Evolutionary conservation across 116 monocot genomes (phyloP).

Genomic region (Papilionanthe hybrid): DNA sequence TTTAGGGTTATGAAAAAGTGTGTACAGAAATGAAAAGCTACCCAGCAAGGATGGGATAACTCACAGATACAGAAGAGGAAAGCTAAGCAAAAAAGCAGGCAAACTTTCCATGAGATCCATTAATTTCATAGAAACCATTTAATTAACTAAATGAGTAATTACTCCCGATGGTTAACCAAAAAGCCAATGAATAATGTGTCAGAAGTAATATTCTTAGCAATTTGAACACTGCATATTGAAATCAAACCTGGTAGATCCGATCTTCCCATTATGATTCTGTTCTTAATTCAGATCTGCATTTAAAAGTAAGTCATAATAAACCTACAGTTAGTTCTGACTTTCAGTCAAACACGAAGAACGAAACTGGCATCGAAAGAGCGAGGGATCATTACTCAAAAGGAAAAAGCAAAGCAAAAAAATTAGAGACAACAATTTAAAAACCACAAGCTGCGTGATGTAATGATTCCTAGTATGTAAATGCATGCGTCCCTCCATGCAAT

Average conservation of each 20-base stretch:
- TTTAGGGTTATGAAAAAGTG: slow-evolving; percentile 3
- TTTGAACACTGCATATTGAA: background rate
- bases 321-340: background rate
- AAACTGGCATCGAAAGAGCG: background rate
- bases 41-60: background rate
- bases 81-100: background rate
- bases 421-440: background rate
- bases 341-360: background rate
- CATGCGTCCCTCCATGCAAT: background rate
- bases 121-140: background rate
- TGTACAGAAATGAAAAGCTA: background rate
- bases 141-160: background rate
- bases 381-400: background rate
- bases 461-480: background rate
- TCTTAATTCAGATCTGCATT: background rate
- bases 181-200: background rate
- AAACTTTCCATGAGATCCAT: background rate
- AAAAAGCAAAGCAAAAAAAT: background rate
- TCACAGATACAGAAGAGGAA: background rate
- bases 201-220: background rate
- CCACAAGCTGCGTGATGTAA: background rate
- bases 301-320: background rate
- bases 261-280: background rate
- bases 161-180: background rate
- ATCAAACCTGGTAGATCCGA: background rate